Base-by-base conservation (phyloP, 225 moss, liverwort and hornwort species). In the Bryoerythrophyllum caledonicum region DNA sequence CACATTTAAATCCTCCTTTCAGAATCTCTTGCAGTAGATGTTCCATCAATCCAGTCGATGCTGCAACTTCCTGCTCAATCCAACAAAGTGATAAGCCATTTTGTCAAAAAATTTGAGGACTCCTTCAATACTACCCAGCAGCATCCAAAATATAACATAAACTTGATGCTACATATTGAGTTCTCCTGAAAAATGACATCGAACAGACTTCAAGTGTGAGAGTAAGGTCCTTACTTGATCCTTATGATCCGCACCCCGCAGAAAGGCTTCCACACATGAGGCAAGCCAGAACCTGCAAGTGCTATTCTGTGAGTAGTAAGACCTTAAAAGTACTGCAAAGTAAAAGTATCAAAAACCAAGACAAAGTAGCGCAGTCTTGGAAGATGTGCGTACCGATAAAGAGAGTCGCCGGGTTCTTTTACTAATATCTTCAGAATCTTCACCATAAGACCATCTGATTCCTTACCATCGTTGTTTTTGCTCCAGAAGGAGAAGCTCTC, bases 231-330 rank as follows among this genome's bases (percentile, higher is more conserved):
- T 53, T 74, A 92, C 91, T 84, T 90, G 91, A 75, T 92, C 84
- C 72, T 82, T 69, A 63, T 63, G 70, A 78, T 88, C 87, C 59
- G 91, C 91, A 71, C 90, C 90, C 72, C 91, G 83, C 61, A 92
- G 74, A 77, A 92, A 90, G 10, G 91, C 84, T 88, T 90, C 91
- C 38, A 92, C 87, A 79, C 91, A 92, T 54, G 91, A 90, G 19
- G 91, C 90, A 74, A 92, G 85, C 91, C 91, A 92, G 84, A 92
- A 92, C 84, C 90, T 90, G 87, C 81, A 74, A 40, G 62, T 27
- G 21, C 20, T 26, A 24, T 64, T 68, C 63, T 24, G 19, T 73
- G 24, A 76, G 61, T 44, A 71, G 34, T 35, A 63, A 25, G 28
- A 43, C 61, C 20, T 38, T 77, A 35, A 28, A 68, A 61, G 61